These are phyloP conservation scores for Calonectria pteridis DNA, from an alignment of 2,329 filamentous ascomycete genomes.

Conservation along the genomic window DNA sequence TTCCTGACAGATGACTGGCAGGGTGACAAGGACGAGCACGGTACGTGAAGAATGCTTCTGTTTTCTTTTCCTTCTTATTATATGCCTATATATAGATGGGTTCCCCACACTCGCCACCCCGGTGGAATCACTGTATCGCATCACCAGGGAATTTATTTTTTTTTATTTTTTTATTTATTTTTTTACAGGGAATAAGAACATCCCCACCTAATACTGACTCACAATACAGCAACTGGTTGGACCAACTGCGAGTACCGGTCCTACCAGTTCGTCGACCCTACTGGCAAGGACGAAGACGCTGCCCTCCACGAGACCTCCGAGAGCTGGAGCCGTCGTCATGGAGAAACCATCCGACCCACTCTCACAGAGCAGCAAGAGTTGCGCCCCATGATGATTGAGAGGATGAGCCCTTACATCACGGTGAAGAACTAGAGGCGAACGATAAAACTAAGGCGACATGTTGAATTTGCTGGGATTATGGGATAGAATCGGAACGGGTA, in stretches of 20 bases:
- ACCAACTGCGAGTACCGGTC: conserved; percentile 78
- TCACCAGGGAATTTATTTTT: neutral
- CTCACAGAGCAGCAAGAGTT: conserved; percentile 61
- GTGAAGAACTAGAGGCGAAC: conserved; percentile 15
- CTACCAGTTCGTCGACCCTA: conserved; percentile 71
- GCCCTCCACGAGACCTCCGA: conserved; percentile 61
- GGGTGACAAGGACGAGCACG: conserved; percentile 60
- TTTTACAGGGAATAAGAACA: neutral
- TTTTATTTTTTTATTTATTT: neutral
- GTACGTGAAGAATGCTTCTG: conserved; percentile 47
- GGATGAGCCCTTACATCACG: conserved; percentile 49
- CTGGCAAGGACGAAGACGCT: conserved; percentile 62
- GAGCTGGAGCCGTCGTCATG: conserved; percentile 61
- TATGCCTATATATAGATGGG: neutral
- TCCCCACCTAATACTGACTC: conserved; percentile 23
- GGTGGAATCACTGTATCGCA: neutral
- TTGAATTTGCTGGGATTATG: neutral
- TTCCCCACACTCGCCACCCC: conserved; percentile 15
- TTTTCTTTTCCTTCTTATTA: neutral
- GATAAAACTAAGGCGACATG: neutral
- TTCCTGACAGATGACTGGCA: conserved; percentile 87
- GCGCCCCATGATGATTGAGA: conserved; percentile 52
- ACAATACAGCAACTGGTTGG: conserved; percentile 75
- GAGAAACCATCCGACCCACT: conserved; percentile 55
- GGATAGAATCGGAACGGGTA: neutral